phyloP scores from a whole-genome alignment of 2,329 filamentous ascomycete genomes.

The Botrytis elliptica region DNA sequence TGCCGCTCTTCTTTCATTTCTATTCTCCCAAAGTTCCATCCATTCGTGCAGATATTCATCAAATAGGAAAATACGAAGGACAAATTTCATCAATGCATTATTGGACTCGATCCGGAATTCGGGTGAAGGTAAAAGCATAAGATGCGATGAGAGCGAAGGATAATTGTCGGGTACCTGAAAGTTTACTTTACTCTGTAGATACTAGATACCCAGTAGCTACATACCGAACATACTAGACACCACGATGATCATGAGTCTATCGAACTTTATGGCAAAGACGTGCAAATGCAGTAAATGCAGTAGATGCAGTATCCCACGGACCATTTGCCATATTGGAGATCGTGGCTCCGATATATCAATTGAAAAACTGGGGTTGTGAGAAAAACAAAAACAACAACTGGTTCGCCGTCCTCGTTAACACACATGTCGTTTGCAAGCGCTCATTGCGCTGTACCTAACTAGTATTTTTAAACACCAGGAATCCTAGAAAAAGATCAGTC shows the following conservation, averaged over 20 bases:
- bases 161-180: background rate
- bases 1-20: background rate
- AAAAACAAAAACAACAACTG: slow-evolving; percentile 1
- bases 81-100: background rate
- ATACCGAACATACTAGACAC: background rate
- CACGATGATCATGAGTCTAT: slow-evolving; percentile 15
- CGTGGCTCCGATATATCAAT: background rate
- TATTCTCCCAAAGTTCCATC: background rate
- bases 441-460: background rate
- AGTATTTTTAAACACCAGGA: background rate
- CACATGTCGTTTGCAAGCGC: background rate
- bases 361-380: slow-evolving; percentile 16
- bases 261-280: slow-evolving; percentile 5
- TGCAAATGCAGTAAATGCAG: background rate
- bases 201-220: background rate
- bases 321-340: slow-evolving; percentile 16
- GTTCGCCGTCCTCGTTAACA: slow-evolving; percentile 4
- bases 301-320: slow-evolving; percentile 16
- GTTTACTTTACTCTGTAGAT: background rate
- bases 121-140: background rate
- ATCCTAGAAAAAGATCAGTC: background rate
- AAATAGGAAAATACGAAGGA: background rate
- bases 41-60: slow-evolving; percentile 1
- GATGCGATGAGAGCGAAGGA: background rate
- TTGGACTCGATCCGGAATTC: background rate